Base-by-base conservation (phyloP, 495 filamentous ascomycete species). In the Neurospora cerealis region DNA sequence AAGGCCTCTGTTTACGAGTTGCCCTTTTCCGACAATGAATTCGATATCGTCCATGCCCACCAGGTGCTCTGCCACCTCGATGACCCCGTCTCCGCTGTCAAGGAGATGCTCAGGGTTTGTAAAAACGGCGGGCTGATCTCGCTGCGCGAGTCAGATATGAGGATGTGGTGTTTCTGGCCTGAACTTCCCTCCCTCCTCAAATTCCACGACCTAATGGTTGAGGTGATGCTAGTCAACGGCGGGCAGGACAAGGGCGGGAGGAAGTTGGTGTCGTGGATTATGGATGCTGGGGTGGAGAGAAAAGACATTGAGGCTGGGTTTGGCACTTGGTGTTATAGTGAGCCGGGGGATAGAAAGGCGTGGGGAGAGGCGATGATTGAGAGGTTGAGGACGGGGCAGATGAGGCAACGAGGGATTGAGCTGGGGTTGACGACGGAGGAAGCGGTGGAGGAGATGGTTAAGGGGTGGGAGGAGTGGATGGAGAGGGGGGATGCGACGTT, bases 21-120 rank as follows among this genome's bases (percentile, higher is more conserved):
- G 1, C 81, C 82, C 46, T 85, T 83, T 72, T 70, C 77, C 19
- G 84, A 86, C 76, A 78, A 73, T 37, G 78, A 75, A 0, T 87
- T 84, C 75, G 84, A 86, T 71, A 72, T 86, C 73, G 79, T 81
- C 44, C 82, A 80, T 41, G 81, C 79, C 71, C 80, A 82, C 73
- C 80, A 81, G 75, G 79, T 86, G 44, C 78, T 86, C 66, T 73
- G 74, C 69, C 84, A 87, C 74, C 78, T 85, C 42, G 72, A 73
- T 60, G 74, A 73, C 13, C 84, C 83, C 10, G 78, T 75, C 60
- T 76, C 80, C 39, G 84, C 83, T 5, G 62, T 84, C 39, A 74
- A 74, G 54, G 84, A 86, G 74, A 85, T 86, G 81, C 77, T 84
- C 7, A 75, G 85, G 19, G 83, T 86, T 17, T 78, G 80, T 19